Evolutionary conservation across 345 rosid species (phyloP), one percentile per base, ranked within the genome.

Genomic region (Turnera subulata): DNA sequence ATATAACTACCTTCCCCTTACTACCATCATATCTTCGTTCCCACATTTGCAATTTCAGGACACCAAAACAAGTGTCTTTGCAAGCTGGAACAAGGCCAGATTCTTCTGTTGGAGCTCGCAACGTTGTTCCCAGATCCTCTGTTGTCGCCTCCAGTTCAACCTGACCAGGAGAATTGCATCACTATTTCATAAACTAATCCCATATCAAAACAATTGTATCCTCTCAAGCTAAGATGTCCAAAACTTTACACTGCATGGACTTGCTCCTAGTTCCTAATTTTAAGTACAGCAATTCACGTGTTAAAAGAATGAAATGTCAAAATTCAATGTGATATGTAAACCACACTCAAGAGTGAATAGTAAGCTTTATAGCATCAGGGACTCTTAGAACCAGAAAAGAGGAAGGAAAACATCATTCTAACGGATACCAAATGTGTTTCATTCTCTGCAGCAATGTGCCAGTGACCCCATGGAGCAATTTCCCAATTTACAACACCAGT

Each of bases 71-170:
- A 56, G 88, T 79, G 72, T 92, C 98, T 63, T 76, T 89, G 61
- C 98, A 92, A 66, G 96, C 98, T 21, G 91, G 82, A 69, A 86
- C 80, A 55, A 89, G 69, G 16, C 98, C 98, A 63, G 81, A 74
- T 78, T 89, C 98, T 21, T 25, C 5, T 43, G 95, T 89, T 25
- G 96, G 96, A 59, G 98, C 98, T 46, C 95, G 96, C 64, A 92
- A 74, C 56, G 96, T 62, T n/a, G 89, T 82, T 25, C 98, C 98
- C 1, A 74, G 72, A 66, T 89, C 84, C 26, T 74, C 65, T 67
- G 95, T 78, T 53, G 81, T 79, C 55, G 89, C 95, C 69, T 83
- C 85, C 77, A 92, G 54, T 64, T 88, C 91, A 69, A 79, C 84
- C 98, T 92, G 80, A 45, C 46, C 61, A 53, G 33, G 58, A 23